Conservation (phyloP, 352 stramenopile species). For the Salisapilia sapeloensis region DNA sequence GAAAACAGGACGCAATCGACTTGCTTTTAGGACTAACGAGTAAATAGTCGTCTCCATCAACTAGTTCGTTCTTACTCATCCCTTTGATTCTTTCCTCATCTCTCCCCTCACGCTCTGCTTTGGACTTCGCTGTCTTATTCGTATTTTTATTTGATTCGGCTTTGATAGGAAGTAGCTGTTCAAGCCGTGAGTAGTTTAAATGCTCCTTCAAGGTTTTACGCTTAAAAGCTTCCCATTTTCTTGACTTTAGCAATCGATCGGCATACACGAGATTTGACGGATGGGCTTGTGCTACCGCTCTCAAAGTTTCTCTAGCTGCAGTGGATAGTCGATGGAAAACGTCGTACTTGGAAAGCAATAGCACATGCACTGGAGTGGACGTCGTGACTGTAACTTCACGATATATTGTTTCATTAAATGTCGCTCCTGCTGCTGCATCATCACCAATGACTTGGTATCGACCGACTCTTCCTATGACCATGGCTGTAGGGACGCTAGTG, state of each 20-base stretch:
- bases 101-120: no score
- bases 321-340: slow-evolving; percentile 54
- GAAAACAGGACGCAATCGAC: slow-evolving; percentile 5
- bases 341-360: slow-evolving; percentile 64
- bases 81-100: no score
- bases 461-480: slow-evolving; percentile 39
- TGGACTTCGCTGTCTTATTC: no score
- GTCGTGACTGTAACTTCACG: slow-evolving; percentile 44
- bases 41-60: slow-evolving; percentile 42
- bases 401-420: slow-evolving; percentile 48
- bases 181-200: slow-evolving; percentile 26
- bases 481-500: slow-evolving; percentile 11
- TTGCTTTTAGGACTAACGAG: slow-evolving; percentile 11
- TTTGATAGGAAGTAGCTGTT: slow-evolving; percentile 19
- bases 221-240: slow-evolving; percentile 49
- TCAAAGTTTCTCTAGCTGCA: slow-evolving; percentile 29
- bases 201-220: slow-evolving; percentile 20
- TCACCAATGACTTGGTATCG: slow-evolving; percentile 44
- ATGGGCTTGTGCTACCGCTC: slow-evolving; percentile 18
- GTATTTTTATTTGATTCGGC: no score
- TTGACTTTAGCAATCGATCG: slow-evolving; percentile 49
- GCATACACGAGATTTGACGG: slow-evolving; percentile 38
- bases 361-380: slow-evolving; percentile 44
- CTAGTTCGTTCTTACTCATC: no score
- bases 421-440: slow-evolving; percentile 35